A percentile compares a stretch with the other conserved stretches of the same genome.
phyloP scores from a whole-genome alignment of 2,329 filamentous ascomycete genomes.

The Colletotrichum melonis region DNA sequence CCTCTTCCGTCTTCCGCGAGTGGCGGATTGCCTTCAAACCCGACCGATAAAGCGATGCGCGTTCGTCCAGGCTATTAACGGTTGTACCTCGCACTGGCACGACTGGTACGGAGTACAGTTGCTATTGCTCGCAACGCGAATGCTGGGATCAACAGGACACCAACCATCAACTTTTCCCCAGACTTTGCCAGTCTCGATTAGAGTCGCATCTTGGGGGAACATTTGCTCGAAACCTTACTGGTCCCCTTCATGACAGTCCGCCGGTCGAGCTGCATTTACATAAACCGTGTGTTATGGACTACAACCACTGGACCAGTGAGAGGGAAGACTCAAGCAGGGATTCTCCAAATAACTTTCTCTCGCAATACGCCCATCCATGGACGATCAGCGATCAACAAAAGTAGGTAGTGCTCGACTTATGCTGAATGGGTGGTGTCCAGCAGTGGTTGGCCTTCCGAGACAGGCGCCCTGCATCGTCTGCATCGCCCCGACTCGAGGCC shows the following conservation, averaged over 20 bases:
- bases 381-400: constrained; percentile 2
- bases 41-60: not conserved
- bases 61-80: not conserved
- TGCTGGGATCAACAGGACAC: not conserved
- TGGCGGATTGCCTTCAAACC: constrained; percentile 10
- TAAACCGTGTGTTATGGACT: not conserved
- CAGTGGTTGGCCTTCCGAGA: not conserved
- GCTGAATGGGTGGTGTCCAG: not conserved
- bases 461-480: constrained; percentile 11
- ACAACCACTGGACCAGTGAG: not conserved
- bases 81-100: not conserved
- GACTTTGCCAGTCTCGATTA: not conserved
- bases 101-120: no score
- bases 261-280: not conserved
- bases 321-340: constrained; percentile 2
- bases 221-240: not conserved
- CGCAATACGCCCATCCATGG: not conserved
- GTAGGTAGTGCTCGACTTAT: not conserved
- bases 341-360: constrained; percentile 17
- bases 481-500: not conserved
- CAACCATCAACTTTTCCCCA: not conserved
- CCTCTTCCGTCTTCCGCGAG: constrained; percentile 2
- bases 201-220: not conserved
- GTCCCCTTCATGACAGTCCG: not conserved
- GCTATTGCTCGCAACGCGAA: not conserved